Evolutionary conservation across 495 filamentous ascomycete genomes (phyloP).

Genomic region (Talaromyces proteolyticus): DNA sequence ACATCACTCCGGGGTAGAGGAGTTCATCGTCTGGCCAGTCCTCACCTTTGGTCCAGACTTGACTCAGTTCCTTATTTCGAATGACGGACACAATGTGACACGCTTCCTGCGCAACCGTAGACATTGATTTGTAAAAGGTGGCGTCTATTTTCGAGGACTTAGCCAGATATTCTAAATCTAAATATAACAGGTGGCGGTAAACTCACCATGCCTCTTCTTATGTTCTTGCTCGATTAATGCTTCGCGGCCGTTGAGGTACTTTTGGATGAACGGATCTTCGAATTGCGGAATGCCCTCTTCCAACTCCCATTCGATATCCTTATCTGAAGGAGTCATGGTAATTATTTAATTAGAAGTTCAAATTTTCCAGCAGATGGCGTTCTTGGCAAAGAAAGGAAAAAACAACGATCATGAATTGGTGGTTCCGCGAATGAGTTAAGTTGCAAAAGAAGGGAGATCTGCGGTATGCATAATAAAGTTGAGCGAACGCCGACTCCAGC

Average conservation of each 20-base stretch:
- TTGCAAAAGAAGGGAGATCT: too few relatives aligned
- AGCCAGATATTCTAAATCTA: not conserved
- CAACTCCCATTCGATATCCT: conserved; percentile 37
- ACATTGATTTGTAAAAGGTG: conserved; percentile 53
- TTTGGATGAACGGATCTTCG: conserved; percentile 70
- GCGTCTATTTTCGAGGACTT: conserved; percentile 19
- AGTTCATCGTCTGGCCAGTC: conserved; percentile 44
- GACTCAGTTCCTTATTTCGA: conserved; percentile 64
- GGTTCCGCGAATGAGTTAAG: too few relatives aligned
- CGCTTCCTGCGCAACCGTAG: conserved; percentile 67
- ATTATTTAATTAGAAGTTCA: too few relatives aligned
- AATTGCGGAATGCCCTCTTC: conserved; percentile 46
- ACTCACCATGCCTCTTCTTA: conserved; percentile 71
- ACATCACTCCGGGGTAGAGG: conserved; percentile 84
- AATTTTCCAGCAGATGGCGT: too few relatives aligned
- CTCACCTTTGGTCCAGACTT: conserved; percentile 61
- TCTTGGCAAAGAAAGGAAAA: too few relatives aligned
- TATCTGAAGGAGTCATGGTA: not conserved
- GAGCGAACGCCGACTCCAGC: too few relatives aligned
- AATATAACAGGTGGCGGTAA: conserved; percentile 3
- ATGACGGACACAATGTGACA: conserved; percentile 73
- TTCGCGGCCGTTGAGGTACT: conserved; percentile 71
- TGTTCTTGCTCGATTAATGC: conserved; percentile 75
- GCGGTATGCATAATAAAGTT: too few relatives aligned
- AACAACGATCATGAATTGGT: too few relatives aligned